These are phyloP conservation scores for Skeletonema grethae DNA, from an alignment of 108 stramenopile genomes.

Conservation along the genomic window DNA sequence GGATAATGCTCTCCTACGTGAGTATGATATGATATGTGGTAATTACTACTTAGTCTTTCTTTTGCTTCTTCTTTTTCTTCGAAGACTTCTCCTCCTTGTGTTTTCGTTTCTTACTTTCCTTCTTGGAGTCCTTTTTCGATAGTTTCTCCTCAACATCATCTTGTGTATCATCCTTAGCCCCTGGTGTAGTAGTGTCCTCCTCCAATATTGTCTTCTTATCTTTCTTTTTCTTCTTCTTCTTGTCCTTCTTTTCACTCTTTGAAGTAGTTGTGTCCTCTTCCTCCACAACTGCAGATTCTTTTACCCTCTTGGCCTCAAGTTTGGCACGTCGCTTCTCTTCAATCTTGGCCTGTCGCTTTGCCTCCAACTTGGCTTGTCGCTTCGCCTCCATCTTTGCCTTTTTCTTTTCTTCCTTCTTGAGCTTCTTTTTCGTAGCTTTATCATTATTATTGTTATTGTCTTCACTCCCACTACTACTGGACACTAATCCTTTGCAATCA, in stretches of 20 bases:
- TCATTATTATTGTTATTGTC: conserved; percentile 6
- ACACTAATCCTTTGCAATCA: conserved; percentile 37
- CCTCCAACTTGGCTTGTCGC: conserved; percentile 27
- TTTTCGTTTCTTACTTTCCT: conserved; percentile 29
- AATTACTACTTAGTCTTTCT: background rate
- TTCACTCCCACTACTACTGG: conserved; percentile 10
- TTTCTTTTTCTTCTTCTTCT: conserved; percentile 3
- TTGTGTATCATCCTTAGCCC: background rate
- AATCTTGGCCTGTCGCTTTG: conserved; percentile 54
- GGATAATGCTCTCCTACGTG: conserved; percentile 11
- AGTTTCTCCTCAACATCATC: background rate
- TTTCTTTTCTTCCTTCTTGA: conserved; percentile 29
- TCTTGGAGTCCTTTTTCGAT: conserved; percentile 30
- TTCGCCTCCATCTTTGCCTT: conserved; percentile 37
- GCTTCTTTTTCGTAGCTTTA: conserved; percentile 24
- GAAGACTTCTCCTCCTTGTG: conserved; percentile 4
- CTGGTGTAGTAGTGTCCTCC: background rate
- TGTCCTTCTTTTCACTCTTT: background rate
- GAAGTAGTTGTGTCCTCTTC: background rate
- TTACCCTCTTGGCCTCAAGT: conserved; percentile 26
- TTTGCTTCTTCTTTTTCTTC: background rate
- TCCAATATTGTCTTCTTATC: background rate
- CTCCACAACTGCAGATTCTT: conserved; percentile 2
- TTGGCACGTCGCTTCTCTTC: conserved; percentile 71
- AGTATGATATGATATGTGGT: background rate